Evolutionary conservation across 2,329 filamentous ascomycete genomes (phyloP), one percentile per base, ranked within the genome.

Genomic region (Meredithiella fracta): DNA sequence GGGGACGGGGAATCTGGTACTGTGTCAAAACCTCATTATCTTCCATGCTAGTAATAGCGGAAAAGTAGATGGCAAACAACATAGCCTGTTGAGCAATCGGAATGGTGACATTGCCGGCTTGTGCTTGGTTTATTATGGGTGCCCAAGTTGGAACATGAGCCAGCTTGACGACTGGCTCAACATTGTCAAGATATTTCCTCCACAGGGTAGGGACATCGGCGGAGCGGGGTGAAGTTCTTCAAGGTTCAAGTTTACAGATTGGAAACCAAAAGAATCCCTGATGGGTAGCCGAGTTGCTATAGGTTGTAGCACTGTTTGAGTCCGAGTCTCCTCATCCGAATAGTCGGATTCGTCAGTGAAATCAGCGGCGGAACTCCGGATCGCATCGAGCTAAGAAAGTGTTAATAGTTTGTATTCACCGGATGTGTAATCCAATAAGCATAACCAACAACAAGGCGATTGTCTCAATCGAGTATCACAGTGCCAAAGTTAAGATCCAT

Each of bases 201-300:
- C 85, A 88, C 56, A 86, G 78, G 51, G 78, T 77, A 0, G 73
- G 74, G 51, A 85, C 80, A 60, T 83, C 80, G 1, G 79, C 78
- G 0, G 17, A n/a, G 80, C 75, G 80, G 85, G 85, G 62, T 87
- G 84, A 14, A 85, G 69, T 44, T 73, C 70, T 17, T 74, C 68
- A 60, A 88, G 69, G 61, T 88, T 78, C 25, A 86, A 80, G 60
- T 78, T 79, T n/a, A 77, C 74, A 1, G 84, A 87, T 59, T 77
- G 80, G 65, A 85, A 86, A 6, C 84, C 83, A 60, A 89, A 77
- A 72, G 65, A 86, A 90, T 23, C 77, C 76, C 55, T 88, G 83
- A 60, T 86, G 82, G 59, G 51, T 58, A 14, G 53, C 29, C 4
- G 54, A 47, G n/a, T 47, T 58, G 22, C 38, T 58, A 37, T 38